phyloP scores from a whole-genome alignment of 345 rosid genomes.

The Gossypium herbaceum region DNA sequence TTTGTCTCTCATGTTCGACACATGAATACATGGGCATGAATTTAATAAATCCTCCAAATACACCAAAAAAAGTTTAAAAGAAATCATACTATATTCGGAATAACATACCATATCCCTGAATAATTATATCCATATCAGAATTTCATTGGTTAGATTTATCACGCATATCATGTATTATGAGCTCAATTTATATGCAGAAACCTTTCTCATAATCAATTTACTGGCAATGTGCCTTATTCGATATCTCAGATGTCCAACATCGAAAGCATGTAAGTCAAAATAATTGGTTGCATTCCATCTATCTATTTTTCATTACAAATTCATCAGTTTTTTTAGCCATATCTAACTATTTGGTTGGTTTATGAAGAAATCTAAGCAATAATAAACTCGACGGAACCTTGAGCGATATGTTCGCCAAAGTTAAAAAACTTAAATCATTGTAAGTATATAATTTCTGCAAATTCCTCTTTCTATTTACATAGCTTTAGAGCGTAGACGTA shows the following conservation, averaged over 20 bases:
- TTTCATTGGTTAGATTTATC: background rate
- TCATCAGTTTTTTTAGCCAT: background rate
- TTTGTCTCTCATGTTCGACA: background rate
- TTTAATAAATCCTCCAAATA: too few species aligned
- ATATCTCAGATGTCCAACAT: constrained; percentile 76
- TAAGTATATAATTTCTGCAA: constrained; percentile 32
- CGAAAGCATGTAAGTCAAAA: constrained; percentile 53
- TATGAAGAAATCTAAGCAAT: constrained; percentile 57
- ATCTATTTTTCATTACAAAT: background rate
- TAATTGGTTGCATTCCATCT: background rate
- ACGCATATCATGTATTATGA: constrained; percentile 8
- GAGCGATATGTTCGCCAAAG: constrained; percentile 80
- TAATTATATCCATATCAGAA: background rate
- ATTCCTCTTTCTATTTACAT: background rate
- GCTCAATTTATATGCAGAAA: constrained; percentile 51
- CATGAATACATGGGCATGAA: background rate
- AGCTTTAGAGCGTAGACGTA: background rate
- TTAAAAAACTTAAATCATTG: constrained; percentile 60
- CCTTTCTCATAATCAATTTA: constrained; percentile 70
- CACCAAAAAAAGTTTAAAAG: too few species aligned
- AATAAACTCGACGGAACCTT: constrained; percentile 75
- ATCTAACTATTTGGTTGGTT: constrained; percentile 20
- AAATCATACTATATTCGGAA: too few species aligned
- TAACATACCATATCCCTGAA: background rate
- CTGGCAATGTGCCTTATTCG: constrained; percentile 78